phyloP scores from a whole-genome alignment of 805 yeast genomes.

The Saturnispora sanitii region DNA sequence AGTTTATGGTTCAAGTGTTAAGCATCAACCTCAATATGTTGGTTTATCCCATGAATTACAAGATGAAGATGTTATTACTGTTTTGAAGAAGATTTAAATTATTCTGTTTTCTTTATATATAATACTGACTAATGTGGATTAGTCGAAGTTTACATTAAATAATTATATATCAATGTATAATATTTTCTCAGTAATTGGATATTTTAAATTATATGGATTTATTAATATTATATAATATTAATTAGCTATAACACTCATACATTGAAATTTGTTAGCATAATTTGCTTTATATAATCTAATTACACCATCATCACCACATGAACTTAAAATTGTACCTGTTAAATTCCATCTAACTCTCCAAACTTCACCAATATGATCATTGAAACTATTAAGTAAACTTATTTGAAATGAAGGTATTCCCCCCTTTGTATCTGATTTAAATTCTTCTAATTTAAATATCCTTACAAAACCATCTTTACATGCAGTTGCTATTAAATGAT shows the following conservation, averaged over 20 bases:
- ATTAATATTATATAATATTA: conserved; percentile 2
- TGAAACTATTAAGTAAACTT: conserved; percentile 21
- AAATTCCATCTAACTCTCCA: conserved; percentile 96
- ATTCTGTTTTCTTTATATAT: not conserved
- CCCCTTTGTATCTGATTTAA: conserved; percentile 12
- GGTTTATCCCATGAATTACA: conserved; percentile 75
- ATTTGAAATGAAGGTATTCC: conserved; percentile 16
- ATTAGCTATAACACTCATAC: conserved; percentile 78
- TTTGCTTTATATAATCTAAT: conserved; percentile 88
- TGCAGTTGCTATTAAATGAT: conserved; percentile 86
- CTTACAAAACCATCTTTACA: conserved; percentile 91
- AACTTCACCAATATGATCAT: conserved; percentile 42
- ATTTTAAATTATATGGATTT: no score
- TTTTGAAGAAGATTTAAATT: conserved; percentile 50
- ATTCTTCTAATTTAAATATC: conserved; percentile 63
- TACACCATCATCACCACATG: conserved; percentile 93
- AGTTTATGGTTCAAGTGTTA: conserved; percentile 89
- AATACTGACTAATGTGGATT: conserved; percentile 17
- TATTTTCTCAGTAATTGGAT: no score
- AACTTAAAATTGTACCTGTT: conserved; percentile 85
- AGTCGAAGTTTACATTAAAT: no score
- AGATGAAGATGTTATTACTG: conserved; percentile 97
- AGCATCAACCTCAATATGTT: conserved; percentile 95
- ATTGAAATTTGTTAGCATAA: conserved; percentile 77
- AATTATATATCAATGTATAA: no score